Conservation (phyloP, 2,329 filamentous ascomycete species). For the Penicillium sp. region DNA sequence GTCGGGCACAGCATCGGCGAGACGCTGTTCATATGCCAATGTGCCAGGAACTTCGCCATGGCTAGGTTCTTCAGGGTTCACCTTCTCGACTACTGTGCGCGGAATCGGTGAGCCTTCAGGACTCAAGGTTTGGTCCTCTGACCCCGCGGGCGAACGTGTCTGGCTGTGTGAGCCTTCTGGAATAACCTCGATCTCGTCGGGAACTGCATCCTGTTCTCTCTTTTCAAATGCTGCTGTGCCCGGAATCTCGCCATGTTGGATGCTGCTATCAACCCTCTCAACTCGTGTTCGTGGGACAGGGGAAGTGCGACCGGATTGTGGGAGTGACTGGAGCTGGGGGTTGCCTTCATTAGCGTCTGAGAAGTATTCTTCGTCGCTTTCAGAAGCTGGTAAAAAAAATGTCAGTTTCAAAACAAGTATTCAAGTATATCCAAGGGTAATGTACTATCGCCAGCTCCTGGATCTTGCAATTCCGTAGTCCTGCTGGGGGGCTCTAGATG, state of each 20-base stretch:
- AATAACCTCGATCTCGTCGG: slow-evolving; percentile 62
- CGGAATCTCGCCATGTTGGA: slow-evolving; percentile 60
- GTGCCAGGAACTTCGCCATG: slow-evolving; percentile 64
- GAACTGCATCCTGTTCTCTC: slow-evolving; percentile 58
- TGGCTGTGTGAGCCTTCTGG: slow-evolving; percentile 44
- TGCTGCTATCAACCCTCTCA: slow-evolving; percentile 59
- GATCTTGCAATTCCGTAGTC: slow-evolving; percentile 55
- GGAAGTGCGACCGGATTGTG: slow-evolving; percentile 46
- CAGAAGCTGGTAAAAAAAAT: slow-evolving; percentile 41
- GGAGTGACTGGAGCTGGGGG: slow-evolving; percentile 32
- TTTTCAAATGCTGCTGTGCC: slow-evolving; percentile 61
- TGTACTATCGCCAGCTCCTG: slow-evolving; percentile 56
- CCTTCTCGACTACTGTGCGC: slow-evolving; percentile 60
- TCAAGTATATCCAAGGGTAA: slow-evolving; percentile 15
- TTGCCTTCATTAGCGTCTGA: slow-evolving; percentile 63
- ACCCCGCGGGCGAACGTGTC: slow-evolving; percentile 42
- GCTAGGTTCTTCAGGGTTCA: slow-evolving; percentile 56
- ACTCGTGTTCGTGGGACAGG: slow-evolving; percentile 62
- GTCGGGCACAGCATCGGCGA: slow-evolving; percentile 60
- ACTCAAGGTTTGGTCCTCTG: slow-evolving; percentile 45
- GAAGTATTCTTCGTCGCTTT: slow-evolving; percentile 61
- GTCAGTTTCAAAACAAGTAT: neutral
- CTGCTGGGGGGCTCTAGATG: slow-evolving; percentile 54
- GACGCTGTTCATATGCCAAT: slow-evolving; percentile 54
- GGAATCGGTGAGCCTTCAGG: slow-evolving; percentile 56